Conservation (phyloP, 768 basidiomycete genomes). For the Russula ochroleuca region DNA sequence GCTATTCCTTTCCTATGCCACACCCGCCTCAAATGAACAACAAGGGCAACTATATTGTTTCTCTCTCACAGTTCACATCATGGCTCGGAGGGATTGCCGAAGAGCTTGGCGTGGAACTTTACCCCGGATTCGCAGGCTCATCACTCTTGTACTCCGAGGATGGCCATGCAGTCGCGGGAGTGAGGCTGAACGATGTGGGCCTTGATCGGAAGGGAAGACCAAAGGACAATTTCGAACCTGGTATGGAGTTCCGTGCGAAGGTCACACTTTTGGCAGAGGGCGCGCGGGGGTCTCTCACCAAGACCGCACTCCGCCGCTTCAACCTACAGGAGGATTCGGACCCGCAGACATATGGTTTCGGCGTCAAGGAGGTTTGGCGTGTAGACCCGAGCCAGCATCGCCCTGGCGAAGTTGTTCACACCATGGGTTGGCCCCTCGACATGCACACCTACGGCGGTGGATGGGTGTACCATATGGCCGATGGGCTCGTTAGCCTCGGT, state of each 20-base stretch:
- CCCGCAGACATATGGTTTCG: conserved; percentile 94
- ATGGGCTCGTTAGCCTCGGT: conserved; percentile 83
- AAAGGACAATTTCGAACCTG: conserved; percentile 90
- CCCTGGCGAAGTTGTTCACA: conserved; percentile 86
- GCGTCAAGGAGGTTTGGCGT: conserved; percentile 97
- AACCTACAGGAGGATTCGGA: conserved; percentile 62
- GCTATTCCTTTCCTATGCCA: conserved; percentile 70
- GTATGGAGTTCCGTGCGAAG: conserved; percentile 92
- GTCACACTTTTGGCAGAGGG: conserved; percentile 93
- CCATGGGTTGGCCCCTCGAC: conserved; percentile 90
- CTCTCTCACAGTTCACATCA: conserved; percentile 80
- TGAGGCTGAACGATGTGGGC: conserved; percentile 92
- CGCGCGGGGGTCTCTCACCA: conserved; percentile 87
- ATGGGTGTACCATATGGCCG: conserved; percentile 95
- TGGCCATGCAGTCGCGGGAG: conserved; percentile 62
- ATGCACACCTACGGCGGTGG: conserved; percentile 83
- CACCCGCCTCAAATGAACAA: conserved; percentile 98
- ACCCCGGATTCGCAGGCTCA: conserved; percentile 95
- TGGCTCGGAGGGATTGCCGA: conserved; percentile 91
- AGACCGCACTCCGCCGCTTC: conserved; percentile 71
- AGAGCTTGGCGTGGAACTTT: conserved; percentile 85
- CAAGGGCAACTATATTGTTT: conserved; percentile 88
- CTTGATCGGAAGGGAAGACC: conserved; percentile 68
- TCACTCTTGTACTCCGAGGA: conserved; percentile 67
- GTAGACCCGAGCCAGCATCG: conserved; percentile 60